Percentiles rank a stretch among this genome's conserved stretches.
Evolutionary conservation across 495 filamentous ascomycete genomes (phyloP).

Genomic region (Alectoria sarmentosa): DNA sequence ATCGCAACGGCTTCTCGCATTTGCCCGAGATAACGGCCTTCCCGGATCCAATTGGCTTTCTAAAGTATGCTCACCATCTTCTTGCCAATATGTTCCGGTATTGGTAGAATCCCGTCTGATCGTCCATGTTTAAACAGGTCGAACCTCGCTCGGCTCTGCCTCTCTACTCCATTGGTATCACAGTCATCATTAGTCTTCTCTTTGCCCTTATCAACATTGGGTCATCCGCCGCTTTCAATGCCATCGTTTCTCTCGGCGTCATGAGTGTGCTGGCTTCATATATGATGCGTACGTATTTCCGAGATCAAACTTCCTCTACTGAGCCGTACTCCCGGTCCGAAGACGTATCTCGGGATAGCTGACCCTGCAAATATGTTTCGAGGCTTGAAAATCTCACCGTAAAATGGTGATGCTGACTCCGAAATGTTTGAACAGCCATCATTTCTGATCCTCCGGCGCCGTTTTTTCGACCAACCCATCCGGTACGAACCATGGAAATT

Average conservation of each 20-base stretch:
- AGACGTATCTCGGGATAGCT: too few species aligned
- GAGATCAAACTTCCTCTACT: too few species aligned
- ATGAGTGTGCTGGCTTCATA: constrained; percentile 33
- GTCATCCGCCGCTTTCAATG: constrained; percentile 42
- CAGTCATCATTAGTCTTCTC: constrained; percentile 35
- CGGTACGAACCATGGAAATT: constrained; percentile 27
- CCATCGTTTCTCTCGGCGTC: constrained; percentile 37
- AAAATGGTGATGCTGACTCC: too few species aligned
- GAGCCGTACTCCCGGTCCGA: too few species aligned
- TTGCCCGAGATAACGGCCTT: constrained; percentile 52
- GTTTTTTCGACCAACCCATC: constrained; percentile 24
- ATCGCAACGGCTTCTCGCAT: constrained; percentile 46
- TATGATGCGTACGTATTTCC: too few species aligned
- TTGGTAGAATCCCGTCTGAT: not conserved
- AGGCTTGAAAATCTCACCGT: too few species aligned
- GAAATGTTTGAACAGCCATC: too few species aligned
- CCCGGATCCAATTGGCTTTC: constrained; percentile 29
- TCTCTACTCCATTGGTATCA: constrained; percentile 41
- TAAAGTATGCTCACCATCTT: constrained; percentile 1
- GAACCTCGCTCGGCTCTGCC: constrained; percentile 37
- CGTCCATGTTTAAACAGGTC: not conserved
- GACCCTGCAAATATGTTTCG: too few species aligned
- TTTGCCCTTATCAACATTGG: constrained; percentile 44
- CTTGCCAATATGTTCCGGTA: not conserved
- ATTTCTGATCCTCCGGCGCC: constrained; percentile 14